A percentile compares a stretch with the other conserved stretches of the same genome.
Evolutionary conservation across 106 monocot species (phyloP).

Genomic region (Ottelia alismoides): DNA sequence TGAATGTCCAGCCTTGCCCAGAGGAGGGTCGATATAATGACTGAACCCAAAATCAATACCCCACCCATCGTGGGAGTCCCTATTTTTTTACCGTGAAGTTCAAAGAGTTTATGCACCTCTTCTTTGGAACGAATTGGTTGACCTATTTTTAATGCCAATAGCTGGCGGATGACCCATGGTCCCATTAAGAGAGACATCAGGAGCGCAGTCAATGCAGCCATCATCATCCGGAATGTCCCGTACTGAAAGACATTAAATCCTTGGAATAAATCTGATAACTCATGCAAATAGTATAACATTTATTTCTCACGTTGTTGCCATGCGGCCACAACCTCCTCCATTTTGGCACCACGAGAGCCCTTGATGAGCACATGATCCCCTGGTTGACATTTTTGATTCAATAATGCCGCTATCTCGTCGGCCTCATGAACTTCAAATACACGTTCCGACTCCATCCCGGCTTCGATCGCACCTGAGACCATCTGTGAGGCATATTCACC

Average conservation of each 20-base stretch:
- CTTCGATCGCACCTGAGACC: background rate
- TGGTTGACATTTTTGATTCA: background rate
- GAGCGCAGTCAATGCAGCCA: background rate
- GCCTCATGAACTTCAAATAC: background rate
- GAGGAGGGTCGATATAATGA: background rate
- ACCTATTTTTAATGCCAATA: background rate
- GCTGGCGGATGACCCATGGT: background rate
- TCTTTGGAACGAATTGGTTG: background rate
- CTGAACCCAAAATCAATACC: background rate
- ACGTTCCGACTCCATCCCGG: background rate
- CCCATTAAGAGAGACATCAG: background rate
- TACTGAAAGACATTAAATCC: background rate
- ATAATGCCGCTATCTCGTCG: background rate
- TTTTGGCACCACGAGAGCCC: background rate
- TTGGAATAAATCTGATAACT: background rate
- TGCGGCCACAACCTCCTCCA: background rate
- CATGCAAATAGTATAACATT: background rate
- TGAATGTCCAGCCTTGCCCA: background rate
- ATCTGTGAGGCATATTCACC: background rate
- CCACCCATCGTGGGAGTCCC: slow-evolving; percentile 9
- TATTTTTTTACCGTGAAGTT: background rate
- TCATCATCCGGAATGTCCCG: background rate
- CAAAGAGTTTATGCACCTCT: background rate
- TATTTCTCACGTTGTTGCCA: background rate
- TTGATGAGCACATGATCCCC: background rate